Percentiles rank a stretch among this genome's conserved stretches.
Evolutionary conservation across 179 eudicot genomes (phyloP).

Genomic region (Camellia oleifera): DNA sequence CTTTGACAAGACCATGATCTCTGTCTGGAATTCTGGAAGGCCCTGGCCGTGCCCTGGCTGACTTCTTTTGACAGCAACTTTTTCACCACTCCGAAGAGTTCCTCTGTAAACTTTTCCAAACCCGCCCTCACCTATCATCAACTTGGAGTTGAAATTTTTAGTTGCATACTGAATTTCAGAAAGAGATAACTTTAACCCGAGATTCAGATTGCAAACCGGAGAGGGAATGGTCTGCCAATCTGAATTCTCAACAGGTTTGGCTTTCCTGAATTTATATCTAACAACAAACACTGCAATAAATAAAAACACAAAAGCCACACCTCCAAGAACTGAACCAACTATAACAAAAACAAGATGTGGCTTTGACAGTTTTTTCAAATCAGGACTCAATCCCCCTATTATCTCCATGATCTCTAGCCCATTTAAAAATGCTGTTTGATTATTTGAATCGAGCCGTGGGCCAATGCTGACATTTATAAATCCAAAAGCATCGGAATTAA

Average conservation of each 20-base stretch:
- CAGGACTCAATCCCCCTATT: background rate
- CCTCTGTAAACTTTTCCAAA: constrained; percentile 72
- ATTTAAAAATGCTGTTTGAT: constrained; percentile 36
- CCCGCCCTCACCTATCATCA: constrained; percentile 66
- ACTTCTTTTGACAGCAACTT: constrained; percentile 70
- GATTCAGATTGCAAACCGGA: constrained; percentile 30
- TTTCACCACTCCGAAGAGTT: constrained; percentile 30
- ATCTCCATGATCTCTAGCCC: constrained; percentile 65
- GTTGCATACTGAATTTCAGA: constrained; percentile 40
- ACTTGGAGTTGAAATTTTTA: constrained; percentile 31
- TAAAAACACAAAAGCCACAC: constrained; percentile 19
- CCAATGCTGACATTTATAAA: too few relatives aligned
- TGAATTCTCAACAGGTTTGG: too few relatives aligned
- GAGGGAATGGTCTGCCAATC: constrained; percentile 14
- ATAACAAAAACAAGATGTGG: background rate
- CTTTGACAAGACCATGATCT: constrained; percentile 50
- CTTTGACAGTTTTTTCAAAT: background rate
- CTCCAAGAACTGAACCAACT: constrained; percentile 29
- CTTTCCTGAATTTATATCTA: constrained; percentile 17
- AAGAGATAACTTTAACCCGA: constrained; percentile 43
- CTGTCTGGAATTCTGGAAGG: constrained; percentile 53
- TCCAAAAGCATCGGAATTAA: constrained; percentile 7
- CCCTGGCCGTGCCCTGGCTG: constrained; percentile 61
- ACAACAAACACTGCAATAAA: constrained; percentile 14
- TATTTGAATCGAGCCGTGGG: background rate